Base-by-base conservation (phyloP, 495 filamentous ascomycete species). In the Aspergillus homomorphus region DNA sequence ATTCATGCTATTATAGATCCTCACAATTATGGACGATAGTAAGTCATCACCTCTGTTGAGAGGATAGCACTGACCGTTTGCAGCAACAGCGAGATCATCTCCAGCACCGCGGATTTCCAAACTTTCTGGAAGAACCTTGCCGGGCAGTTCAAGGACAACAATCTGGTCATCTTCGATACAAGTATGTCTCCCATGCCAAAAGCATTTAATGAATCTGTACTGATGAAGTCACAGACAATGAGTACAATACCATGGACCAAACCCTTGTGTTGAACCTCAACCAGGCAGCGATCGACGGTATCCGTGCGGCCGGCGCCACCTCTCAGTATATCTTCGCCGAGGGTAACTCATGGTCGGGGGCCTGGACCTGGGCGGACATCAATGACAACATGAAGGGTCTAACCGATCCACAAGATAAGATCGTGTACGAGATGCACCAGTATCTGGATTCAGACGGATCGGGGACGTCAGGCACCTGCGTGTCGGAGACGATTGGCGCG, bases 201-300 rank as follows among this genome's bases (percentile, higher is more conserved):
- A 8, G n/a, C 19, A 5, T 14, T 9, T 1, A 8, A 7, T 30
- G 51, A n/a, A n/a, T n/a, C n/a, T n/a, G n/a, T n/a, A n/a, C n/a
- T n/a, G 22, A 55, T 22, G n/a, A 24, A 50, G 7, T 18, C 44
- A 63, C 57, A 76, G 88, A 89, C 81, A 91, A 91, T 70, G 88
- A 90, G 71, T 89, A 83, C 75, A 79, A 90, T 70, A 83, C 82
- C 72, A 88, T 89, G 80, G 83, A 87, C 62, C 85, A 89, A 71
- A 72, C 67, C 24, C 83, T 88, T 10, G 87, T 89, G 42, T 76
- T 86, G 51, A 71, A 84, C 62, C 83, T 89, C 54, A 89, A 89
- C 80, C 88, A 90, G 72, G 87, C 85, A 18, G 87, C 88, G 61
- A 88, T 90, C 67, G 71, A 88, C 66, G 85, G 78, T 62, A 89